phyloP scores from a whole-genome alignment of 306 rosid genomes.

The Castanea mollissima region DNA sequence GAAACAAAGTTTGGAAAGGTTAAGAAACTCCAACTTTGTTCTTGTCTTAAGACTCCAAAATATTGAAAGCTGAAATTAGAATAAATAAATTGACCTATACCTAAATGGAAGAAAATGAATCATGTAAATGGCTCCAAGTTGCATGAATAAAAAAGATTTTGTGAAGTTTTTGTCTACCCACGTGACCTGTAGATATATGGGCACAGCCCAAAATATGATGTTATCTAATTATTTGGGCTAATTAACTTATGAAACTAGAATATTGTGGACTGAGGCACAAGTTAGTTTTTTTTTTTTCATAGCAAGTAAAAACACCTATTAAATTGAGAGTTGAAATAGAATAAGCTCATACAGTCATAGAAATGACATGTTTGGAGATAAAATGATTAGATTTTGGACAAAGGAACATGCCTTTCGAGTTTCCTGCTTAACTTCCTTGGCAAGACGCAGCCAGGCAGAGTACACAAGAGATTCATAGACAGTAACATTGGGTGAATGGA shows the following conservation, averaged over 20 bases:
- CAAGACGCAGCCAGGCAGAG: conserved; percentile 54
- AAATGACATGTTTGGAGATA: not conserved
- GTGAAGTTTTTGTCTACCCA: too few species aligned
- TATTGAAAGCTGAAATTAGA: not conserved
- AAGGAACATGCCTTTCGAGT: conserved; percentile 31
- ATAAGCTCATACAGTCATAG: too few species aligned
- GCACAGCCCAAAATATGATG: too few species aligned
- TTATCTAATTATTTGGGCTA: too few species aligned
- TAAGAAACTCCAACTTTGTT: not conserved
- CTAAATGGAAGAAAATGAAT: not conserved
- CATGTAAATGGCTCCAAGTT: not conserved
- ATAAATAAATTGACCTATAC: not conserved
- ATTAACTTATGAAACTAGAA: too few species aligned
- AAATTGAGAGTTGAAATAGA: too few species aligned
- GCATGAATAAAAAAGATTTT: not conserved
- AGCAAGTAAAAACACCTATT: too few species aligned
- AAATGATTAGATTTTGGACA: conserved; percentile 5
- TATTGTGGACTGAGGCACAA: too few species aligned
- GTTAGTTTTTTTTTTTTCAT: too few species aligned
- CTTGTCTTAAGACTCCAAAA: not conserved
- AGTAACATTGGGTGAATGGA: conserved; percentile 47
- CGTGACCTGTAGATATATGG: too few species aligned
- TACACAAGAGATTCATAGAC: conserved; percentile 47
- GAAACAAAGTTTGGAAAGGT: not conserved
- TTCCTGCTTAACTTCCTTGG: conserved; percentile 37